Base-by-base conservation (phyloP, 169 alveolate species). In the Perkinsus olseni region DNA sequence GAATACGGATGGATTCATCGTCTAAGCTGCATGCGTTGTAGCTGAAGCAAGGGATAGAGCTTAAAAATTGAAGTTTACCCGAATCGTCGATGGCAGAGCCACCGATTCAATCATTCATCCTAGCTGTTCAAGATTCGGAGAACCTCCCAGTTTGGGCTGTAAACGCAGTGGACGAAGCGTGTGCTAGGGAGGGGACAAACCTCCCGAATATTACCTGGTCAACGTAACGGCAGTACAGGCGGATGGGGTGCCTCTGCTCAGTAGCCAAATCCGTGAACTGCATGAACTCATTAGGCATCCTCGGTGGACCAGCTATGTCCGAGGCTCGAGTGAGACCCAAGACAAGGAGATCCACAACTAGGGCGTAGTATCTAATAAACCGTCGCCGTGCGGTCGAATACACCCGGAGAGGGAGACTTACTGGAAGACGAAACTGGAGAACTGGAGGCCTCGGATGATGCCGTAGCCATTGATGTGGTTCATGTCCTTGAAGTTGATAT, bases 301-400 rank as follows among this genome's bases (percentile, higher is more conserved):
- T 97, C n/a, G 99, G 99, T 28, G 99, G 99, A 11, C 99, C 99
- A 28, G 99, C 99, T 39, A 99, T 93, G 94, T 99, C 99, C 21
- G 99, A 97, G 17, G 99, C 99, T 93, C 99, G 97, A 34, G 99
- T 98, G 38, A 99, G 97, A 17, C 99, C 99, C 93, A 99, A 95
- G 74, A 98, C 95, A 93, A 99, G 96, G 39, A 99, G 96, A 96
- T 99, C 99, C 37, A 98, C 94, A 40, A 98, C 96, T 74, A 99
- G 93, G 0, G 98, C 98, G 93, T 98, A 98, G 93, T 93, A 94
- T 93, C 93, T 38, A 36, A 82, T 38, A 3, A 6, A 0, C 39
- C 21, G 82, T 4, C 82, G 82, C 82, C 1, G 82, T 62, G 82
- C 1, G 31, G 82, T 4, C 1, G 36, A 62, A 24, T 4, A 40